Percentiles rank a stretch among this genome's conserved stretches.
Conservation (phyloP, 2,329 filamentous ascomycete genomes). For the Fusarium staphyleae region DNA sequence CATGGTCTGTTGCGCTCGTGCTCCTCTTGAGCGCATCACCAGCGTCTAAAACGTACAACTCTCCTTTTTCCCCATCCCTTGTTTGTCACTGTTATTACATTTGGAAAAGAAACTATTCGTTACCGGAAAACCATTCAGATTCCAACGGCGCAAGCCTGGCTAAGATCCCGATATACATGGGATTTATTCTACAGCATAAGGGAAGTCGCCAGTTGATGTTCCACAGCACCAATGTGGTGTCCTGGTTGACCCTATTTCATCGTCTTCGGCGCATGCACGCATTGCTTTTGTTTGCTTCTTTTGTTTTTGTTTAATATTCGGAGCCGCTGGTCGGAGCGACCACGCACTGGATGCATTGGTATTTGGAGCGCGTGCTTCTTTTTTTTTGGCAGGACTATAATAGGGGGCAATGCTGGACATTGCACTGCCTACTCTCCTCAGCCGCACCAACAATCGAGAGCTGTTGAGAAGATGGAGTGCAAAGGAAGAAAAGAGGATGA, state of each 20-base stretch:
- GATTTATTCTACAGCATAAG: conserved; percentile 19
- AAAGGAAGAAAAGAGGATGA: conserved; percentile 17
- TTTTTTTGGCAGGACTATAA: conserved; percentile 27
- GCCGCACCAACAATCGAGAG: conserved; percentile 6
- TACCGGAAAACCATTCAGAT: too few relatives aligned
- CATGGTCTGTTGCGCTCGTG: conserved; percentile 89
- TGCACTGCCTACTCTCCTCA: conserved; percentile 31
- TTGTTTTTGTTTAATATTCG: conserved; percentile 27
- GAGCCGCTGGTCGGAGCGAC: conserved; percentile 42
- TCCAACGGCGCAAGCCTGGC: conserved; percentile 38
- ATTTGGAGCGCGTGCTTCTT: conserved; percentile 21
- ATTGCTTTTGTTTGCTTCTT: conserved; percentile 8
- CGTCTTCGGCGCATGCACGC: not conserved
- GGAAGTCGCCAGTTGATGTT: conserved; percentile 9
- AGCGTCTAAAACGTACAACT: conserved; percentile 50
- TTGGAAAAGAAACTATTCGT: too few relatives aligned
- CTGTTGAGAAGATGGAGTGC: conserved; percentile 25
- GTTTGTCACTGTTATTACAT: conserved; percentile 25
- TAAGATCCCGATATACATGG: conserved; percentile 10
- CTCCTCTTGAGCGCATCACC: conserved; percentile 65
- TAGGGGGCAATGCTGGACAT: conserved; percentile 39
- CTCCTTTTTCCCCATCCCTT: conserved; percentile 20
- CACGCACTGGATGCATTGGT: conserved; percentile 42
- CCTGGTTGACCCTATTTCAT: conserved; percentile 4
- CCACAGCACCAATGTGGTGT: conserved; percentile 14